phyloP scores from a whole-genome alignment of 2,329 filamentous ascomycete species.

The Colletotrichum melonis region DNA sequence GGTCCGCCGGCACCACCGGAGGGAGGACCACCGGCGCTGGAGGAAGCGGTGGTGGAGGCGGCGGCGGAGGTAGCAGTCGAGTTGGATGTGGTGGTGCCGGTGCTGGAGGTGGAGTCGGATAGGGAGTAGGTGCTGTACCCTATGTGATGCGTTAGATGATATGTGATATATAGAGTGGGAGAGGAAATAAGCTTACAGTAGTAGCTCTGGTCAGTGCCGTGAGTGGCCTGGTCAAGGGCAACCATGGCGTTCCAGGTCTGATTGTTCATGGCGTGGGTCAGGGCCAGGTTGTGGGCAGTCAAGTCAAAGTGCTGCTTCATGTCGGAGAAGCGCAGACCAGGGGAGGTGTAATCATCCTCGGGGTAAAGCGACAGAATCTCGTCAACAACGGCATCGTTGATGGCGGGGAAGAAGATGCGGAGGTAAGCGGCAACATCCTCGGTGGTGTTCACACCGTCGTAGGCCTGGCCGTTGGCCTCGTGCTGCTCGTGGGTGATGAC shows the following conservation, averaged over 20 bases:
- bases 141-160: background rate
- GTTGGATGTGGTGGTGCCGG: background rate
- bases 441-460: constrained; percentile 54
- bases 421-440: constrained; percentile 53
- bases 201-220: constrained; percentile 23
- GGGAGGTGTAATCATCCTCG: constrained; percentile 11
- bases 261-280: constrained; percentile 18
- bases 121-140: constrained; percentile 20
- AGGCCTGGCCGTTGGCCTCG: constrained; percentile 61
- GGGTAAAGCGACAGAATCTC: constrained; percentile 49
- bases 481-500: constrained; percentile 41
- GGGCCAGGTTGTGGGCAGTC: constrained; percentile 13
- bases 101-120: background rate
- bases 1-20: background rate
- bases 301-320: constrained; percentile 18
- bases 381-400: constrained; percentile 41
- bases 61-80: background rate
- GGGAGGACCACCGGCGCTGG: background rate
- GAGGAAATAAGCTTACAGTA: background rate
- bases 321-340: constrained; percentile 13
- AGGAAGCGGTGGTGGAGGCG: background rate
- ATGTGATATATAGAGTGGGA: rapidly evolving
- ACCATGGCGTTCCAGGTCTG: constrained; percentile 13
- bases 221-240: constrained; percentile 1
- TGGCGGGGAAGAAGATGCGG: constrained; percentile 38